These are phyloP conservation scores for Sorghum bicolor DNA, from an alignment of 176 grass and related monocot species.

Conservation along the genomic window Sorghum_bicolor_NCBIv3 NC_012870.2:13195501-13196000, in stretches of 20 bases:
- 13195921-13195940: neutral
- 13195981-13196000: neutral
- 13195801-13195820: neutral
- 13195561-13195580: conserved; percentile 86
- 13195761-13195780: neutral
- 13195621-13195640: conserved; percentile 73
- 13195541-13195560: conserved; percentile 81
- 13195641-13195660: conserved; percentile 68
- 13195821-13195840: neutral
- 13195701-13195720: too few relatives aligned
- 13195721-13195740: too few relatives aligned
- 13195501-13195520: conserved; percentile 72
- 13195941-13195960: neutral
- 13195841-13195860: neutral
- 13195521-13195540: conserved; percentile 78
- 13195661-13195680: conserved; percentile 25
- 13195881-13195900: neutral
- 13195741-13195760: too few relatives aligned
- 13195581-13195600: conserved; percentile 66
- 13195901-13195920: neutral
- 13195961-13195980: neutral
- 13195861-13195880: neutral
- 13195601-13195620: conserved; percentile 79
- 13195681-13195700: too few relatives aligned
- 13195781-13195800: neutral